Percentiles rank a stretch among this genome's conserved stretches.
phyloP scores from a whole-genome alignment of 2,329 filamentous ascomycete species.

The Podosphaera xanthii region DNA sequence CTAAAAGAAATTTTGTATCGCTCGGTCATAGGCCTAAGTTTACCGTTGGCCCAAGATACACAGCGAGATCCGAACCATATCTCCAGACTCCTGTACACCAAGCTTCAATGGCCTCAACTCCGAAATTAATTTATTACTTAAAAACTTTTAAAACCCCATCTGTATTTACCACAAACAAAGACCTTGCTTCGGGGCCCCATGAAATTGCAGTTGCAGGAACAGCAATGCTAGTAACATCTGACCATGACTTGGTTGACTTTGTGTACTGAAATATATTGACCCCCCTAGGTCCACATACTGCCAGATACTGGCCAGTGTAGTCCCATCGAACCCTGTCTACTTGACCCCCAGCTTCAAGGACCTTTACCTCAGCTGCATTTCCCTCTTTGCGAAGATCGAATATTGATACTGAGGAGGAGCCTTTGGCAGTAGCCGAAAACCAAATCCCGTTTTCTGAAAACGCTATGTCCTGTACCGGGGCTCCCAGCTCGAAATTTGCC shows the following conservation, averaged over 20 bases:
- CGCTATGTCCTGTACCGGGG: conserved; percentile 49
- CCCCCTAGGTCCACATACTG: conserved; percentile 56
- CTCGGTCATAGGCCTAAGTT: too few species aligned
- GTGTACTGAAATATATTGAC: conserved; percentile 75
- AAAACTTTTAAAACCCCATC: conserved; percentile 59
- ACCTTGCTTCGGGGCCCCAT: conserved; percentile 58
- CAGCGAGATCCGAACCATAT: too few species aligned
- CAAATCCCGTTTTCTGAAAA: conserved; percentile 97
- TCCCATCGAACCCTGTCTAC: conserved; percentile 69
- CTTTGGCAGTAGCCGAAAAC: conserved; percentile 65
- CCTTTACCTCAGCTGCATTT: conserved; percentile 56
- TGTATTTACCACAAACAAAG: conserved; percentile 48
- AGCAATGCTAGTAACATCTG: conserved; percentile 58
- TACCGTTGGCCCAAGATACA: too few species aligned
- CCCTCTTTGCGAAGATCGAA: conserved; percentile 88
- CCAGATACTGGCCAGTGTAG: conserved; percentile 82
- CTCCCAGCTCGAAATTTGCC: conserved; percentile 46
- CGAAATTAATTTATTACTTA: conserved; percentile 16
- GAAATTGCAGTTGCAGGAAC: conserved; percentile 47
- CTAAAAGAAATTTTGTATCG: too few species aligned
- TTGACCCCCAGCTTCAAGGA: conserved; percentile 63
- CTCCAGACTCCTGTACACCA: too few species aligned
- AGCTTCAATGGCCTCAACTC: not conserved
- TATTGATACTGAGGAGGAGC: conserved; percentile 56
- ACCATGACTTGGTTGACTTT: conserved; percentile 75